Conservation (phyloP, 2,329 filamentous ascomycete genomes). For the Pseudocercospora fijiensis region DNA sequence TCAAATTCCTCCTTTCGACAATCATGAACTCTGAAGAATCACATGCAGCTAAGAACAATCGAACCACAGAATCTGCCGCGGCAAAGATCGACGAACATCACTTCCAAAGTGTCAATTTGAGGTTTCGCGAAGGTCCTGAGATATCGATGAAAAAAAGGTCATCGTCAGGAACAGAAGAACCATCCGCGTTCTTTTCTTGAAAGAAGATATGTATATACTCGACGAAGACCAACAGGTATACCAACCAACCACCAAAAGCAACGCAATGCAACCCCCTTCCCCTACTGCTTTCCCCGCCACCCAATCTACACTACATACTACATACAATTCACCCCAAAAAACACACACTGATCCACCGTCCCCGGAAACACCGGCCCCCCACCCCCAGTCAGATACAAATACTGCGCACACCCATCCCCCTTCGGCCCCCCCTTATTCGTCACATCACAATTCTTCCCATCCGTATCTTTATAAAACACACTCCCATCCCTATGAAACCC, state of each 20-base stretch:
- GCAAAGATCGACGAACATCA: too few relatives aligned
- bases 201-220: too few relatives aligned
- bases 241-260: neutral
- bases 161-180: too few relatives aligned
- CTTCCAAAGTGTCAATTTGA: too few relatives aligned
- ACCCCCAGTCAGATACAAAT: neutral
- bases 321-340: neutral
- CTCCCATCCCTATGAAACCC: neutral
- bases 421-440: neutral
- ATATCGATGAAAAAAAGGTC: too few relatives aligned
- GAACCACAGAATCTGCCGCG: neutral
- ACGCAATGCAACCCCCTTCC: too few relatives aligned
- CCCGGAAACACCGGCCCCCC: neutral
- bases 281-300: too few relatives aligned
- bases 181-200: too few relatives aligned
- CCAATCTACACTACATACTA: too few relatives aligned
- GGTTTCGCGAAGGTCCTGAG: too few relatives aligned
- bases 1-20: neutral
- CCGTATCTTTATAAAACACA: neutral
- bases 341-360: neutral
- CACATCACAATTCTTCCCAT: neutral
- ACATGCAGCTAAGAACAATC: neutral
- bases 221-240: too few relatives aligned
- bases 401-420: neutral
- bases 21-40: neutral